Conservation (phyloP, 352 stramenopile species). For the Globisporangium canariense region DNA sequence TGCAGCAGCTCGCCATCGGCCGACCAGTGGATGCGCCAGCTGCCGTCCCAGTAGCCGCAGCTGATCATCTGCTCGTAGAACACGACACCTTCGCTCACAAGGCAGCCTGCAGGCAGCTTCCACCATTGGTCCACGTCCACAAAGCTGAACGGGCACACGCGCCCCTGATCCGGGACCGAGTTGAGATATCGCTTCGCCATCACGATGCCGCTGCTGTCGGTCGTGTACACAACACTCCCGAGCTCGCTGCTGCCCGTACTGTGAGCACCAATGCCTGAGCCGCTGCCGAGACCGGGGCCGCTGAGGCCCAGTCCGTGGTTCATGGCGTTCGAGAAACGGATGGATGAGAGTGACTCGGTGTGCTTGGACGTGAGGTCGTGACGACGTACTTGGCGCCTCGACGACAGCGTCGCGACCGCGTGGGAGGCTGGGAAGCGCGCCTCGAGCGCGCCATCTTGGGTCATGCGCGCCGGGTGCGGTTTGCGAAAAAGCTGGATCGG, state of each 20-base stretch:
- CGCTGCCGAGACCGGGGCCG: conserved; percentile 54
- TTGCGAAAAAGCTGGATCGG: conserved; percentile 80
- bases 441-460: conserved; percentile 71
- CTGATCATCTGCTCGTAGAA: conserved; percentile 90
- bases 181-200: conserved; percentile 79
- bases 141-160: conserved; percentile 73
- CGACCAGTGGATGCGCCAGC: conserved; percentile 86
- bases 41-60: conserved; percentile 85
- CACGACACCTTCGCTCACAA: conserved; percentile 75
- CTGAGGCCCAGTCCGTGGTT: conserved; percentile 57
- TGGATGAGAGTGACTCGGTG: conserved; percentile 54
- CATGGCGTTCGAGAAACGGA: conserved; percentile 77
- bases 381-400: conserved; percentile 72
- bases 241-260: conserved; percentile 54
- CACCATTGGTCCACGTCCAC: conserved; percentile 86
- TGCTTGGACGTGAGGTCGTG: conserved; percentile 78
- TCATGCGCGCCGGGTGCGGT: conserved; percentile 65
- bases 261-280: conserved; percentile 70
- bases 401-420: conserved; percentile 69
- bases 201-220: conserved; percentile 69
- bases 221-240: conserved; percentile 78
- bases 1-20: conserved; percentile 81
- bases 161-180: conserved; percentile 56
- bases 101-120: conserved; percentile 70
- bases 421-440: conserved; percentile 70